These are phyloP conservation scores for Naganishia antarctica DNA, from an alignment of 768 basidiomycete genomes.

Conservation along the genomic window DNA sequence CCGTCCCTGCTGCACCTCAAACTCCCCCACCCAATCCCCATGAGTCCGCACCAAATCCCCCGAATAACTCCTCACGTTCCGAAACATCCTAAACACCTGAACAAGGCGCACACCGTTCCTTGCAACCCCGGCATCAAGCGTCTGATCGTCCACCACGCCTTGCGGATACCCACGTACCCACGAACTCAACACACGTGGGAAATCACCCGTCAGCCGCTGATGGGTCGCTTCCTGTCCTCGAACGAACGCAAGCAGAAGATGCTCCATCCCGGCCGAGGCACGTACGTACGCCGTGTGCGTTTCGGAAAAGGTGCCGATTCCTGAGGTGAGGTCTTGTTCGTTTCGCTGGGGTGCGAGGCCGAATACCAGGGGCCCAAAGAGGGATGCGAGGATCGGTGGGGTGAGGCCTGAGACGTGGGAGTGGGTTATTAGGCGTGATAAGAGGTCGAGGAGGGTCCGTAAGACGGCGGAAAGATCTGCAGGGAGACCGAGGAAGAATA, in stretches of 20 bases:
- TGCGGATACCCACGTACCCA: constrained; percentile 87
- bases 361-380: constrained; percentile 85
- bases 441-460: constrained; percentile 66
- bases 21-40: constrained; percentile 41
- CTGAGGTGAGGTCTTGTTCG: no score
- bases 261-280: constrained; percentile 80
- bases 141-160: constrained; percentile 53
- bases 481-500: constrained; percentile 54
- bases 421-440: constrained; percentile 76
- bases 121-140: constrained; percentile 58
- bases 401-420: constrained; percentile 81
- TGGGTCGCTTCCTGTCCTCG: constrained; percentile 64
- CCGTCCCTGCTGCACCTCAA: constrained; percentile 19
- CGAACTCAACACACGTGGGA: constrained; percentile 75
- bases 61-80: constrained; percentile 82
- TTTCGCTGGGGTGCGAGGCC: constrained; percentile 63
- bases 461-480: constrained; percentile 30
- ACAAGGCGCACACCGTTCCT: constrained; percentile 71
- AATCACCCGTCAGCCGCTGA: constrained; percentile 34
- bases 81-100: constrained; percentile 68
- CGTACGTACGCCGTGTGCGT: constrained; percentile 71
- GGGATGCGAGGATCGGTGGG: constrained; percentile 77
- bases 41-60: constrained; percentile 70
- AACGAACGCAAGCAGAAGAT: constrained; percentile 83
- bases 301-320: constrained; percentile 39